phyloP scores from a whole-genome alignment of 768 basidiomycete species.

The Kwoniella europaea region DNA sequence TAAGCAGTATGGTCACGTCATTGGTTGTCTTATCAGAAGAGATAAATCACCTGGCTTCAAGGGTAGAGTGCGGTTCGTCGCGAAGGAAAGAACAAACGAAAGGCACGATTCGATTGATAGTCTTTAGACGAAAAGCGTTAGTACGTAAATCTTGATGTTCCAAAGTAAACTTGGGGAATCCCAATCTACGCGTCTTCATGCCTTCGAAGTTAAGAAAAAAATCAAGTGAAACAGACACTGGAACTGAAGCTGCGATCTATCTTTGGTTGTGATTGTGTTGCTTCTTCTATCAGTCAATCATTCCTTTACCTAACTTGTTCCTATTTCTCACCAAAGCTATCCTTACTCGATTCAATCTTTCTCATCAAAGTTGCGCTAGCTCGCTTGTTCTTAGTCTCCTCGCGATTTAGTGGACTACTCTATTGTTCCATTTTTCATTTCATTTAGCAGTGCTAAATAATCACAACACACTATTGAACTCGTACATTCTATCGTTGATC shows the following conservation, averaged over 20 bases:
- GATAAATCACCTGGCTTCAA: not conserved
- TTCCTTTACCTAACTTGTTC: too few species aligned
- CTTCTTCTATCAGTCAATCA: too few species aligned
- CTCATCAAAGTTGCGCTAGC: conserved; percentile 8
- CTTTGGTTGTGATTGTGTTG: too few species aligned
- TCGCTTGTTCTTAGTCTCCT: not conserved
- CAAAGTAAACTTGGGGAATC: too few species aligned
- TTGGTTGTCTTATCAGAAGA: not conserved
- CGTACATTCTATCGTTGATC: conserved; percentile 6
- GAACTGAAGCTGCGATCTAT: too few species aligned
- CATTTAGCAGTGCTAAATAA: conserved; percentile 2
- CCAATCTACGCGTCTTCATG: too few species aligned
- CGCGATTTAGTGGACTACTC: too few species aligned
- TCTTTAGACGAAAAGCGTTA: conserved; percentile 11
- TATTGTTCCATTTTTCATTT: not conserved
- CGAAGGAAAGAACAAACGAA: not conserved
- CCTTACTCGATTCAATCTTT: not conserved
- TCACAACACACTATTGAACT: too few species aligned
- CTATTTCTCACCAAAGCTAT: not conserved
- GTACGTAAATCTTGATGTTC: conserved; percentile 14
- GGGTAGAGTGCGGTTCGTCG: not conserved
- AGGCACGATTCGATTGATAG: conserved; percentile 1
- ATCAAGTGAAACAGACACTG: too few species aligned
- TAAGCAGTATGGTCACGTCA: not conserved
- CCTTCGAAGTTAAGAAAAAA: too few species aligned